phyloP scores from a whole-genome alignment of 352 stramenopile genomes.

The Lagenidium sp. region DNA sequence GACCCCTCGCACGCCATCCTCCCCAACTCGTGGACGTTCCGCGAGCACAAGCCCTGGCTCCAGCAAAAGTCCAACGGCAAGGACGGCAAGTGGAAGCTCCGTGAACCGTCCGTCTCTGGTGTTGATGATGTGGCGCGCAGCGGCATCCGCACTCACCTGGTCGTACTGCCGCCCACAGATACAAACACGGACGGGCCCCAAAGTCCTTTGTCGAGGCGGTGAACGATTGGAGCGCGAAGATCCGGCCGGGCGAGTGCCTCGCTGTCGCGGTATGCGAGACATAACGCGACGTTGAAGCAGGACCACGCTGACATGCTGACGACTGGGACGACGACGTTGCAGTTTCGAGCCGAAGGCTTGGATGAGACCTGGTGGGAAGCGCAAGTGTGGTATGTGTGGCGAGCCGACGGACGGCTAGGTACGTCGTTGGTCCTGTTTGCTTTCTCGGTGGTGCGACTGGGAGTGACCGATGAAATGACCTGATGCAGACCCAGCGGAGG shows the following conservation, averaged over 20 bases:
- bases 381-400: constrained; percentile 80
- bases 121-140: too few relatives aligned
- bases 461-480: not conserved
- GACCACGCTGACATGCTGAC: too few relatives aligned
- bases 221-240: constrained; percentile 39
- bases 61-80: constrained; percentile 53
- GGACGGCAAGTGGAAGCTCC: constrained; percentile 60
- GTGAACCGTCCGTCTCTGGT: constrained; percentile 17
- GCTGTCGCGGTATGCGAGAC: constrained; percentile 58
- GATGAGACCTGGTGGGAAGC: constrained; percentile 75
- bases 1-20: constrained; percentile 44
- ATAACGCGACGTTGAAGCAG: too few relatives aligned
- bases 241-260: constrained; percentile 49
- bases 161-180: too few relatives aligned
- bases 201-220: constrained; percentile 40
- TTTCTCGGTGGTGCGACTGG: too few relatives aligned
- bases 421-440: too few relatives aligned
- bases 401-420: constrained; percentile 51
- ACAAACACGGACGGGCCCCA: constrained; percentile 33
- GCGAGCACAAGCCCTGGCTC: constrained; percentile 54
- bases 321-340: too few relatives aligned
- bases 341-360: too few relatives aligned
- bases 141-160: too few relatives aligned
- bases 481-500: constrained; percentile 29
- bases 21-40: constrained; percentile 73